These are phyloP conservation scores for Aristolochia californica DNA, from an alignment of 164 flowering plant genomes.

Conservation along the genomic window DNA sequence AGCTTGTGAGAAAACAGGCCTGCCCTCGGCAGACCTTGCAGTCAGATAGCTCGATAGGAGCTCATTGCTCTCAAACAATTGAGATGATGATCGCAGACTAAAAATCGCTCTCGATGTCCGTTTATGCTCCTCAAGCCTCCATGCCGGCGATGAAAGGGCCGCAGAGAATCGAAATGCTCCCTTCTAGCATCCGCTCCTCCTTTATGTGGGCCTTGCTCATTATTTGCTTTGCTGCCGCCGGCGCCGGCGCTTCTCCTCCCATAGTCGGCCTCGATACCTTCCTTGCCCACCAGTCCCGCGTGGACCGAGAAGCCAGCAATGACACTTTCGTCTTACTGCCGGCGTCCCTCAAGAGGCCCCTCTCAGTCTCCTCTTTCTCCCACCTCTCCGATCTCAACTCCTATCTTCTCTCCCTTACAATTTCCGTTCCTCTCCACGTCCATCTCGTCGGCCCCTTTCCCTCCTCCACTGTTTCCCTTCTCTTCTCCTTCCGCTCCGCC, in stretches of 20 bases:
- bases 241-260: not conserved
- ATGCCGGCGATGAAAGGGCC: too few relatives aligned
- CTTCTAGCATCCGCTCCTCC: not conserved
- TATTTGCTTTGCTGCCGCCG: too few relatives aligned
- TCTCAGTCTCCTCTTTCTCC: not conserved
- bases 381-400: conserved; percentile 4
- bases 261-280: conserved; percentile 4
- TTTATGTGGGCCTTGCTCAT: too few relatives aligned
- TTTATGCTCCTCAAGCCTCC: too few relatives aligned
- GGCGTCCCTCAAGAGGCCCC: not conserved
- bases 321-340: conserved; percentile 3
- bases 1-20: too few relatives aligned
- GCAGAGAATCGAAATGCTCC: too few relatives aligned
- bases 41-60: too few relatives aligned
- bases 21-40: too few relatives aligned
- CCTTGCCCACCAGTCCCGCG: not conserved
- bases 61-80: too few relatives aligned
- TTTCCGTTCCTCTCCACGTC: not conserved
- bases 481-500: not conserved
- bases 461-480: not conserved
- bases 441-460: not conserved
- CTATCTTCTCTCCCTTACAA: not conserved
- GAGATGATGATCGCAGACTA: too few relatives aligned
- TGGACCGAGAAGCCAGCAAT: conserved; percentile 1
- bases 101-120: too few relatives aligned